Base-by-base conservation (phyloP, 306 rosid species). In the Sechiopsis laciniata region DNA sequence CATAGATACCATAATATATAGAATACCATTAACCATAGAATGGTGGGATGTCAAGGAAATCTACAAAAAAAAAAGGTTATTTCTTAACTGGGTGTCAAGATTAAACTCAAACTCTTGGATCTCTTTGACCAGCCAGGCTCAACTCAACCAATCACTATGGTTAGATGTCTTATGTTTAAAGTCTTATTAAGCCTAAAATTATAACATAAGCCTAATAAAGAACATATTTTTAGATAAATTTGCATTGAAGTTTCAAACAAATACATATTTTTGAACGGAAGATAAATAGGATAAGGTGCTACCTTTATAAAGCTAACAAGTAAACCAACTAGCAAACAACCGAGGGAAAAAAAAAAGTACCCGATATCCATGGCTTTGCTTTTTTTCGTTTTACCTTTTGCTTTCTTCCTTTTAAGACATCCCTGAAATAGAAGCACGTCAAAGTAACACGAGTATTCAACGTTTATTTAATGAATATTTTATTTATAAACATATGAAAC, bases 221-320 rank as follows among this genome's bases (percentile, higher is more conserved):
- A 37, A 37, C 45, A 37, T 37, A 37, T 37, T 37, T 37, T 37
- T 5, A 37, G 45, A 37, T 51, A 51, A 51, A 51, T 6, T 59
- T 22, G 29, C 9, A 50, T 3, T 50, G 2, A 10, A 45, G 5
- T 37, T 37, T 37, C 45, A 37, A 37, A 37, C 45, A 37, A 37
- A 37, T 37, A 37, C 52, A 10, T 20, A 8, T n/a, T 57, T 57
- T 21, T 57, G 12, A 8, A 57, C 1, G 15, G 54, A 17, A 5
- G 26, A 10, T 67, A 45, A 14, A 46, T 11, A 22, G 72, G 72
- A 67, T 19, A 22, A 32, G 17, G 12, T 67, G 37, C 37, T 67
- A 46, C 72, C 55, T 67, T 67, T 45, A 67, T 2, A 46, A 42
- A 10, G 72, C 14, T 67, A 21, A 11, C 56, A 67, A 67, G 73